Evolutionary conservation across 495 filamentous ascomycete species (phyloP).

Genomic region (Friedmanniomyces simplex): DNA sequence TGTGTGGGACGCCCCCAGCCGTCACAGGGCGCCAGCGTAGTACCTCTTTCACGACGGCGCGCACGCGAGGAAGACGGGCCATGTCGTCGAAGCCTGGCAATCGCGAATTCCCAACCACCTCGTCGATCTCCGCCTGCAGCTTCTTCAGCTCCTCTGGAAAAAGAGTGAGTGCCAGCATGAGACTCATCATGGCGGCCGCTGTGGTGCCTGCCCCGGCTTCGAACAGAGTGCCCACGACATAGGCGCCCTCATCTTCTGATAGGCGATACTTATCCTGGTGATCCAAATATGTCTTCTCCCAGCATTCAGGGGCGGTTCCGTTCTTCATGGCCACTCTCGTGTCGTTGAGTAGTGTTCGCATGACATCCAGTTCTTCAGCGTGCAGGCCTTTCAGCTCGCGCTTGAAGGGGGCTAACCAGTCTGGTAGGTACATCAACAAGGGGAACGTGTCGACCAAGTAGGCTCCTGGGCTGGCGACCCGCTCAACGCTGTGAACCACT

Average conservation of each 20-base stretch:
- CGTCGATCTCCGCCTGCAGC: conserved; percentile 27
- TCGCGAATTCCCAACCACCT: conserved; percentile 12
- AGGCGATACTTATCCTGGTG: conserved; percentile 18
- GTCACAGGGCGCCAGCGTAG: conserved; percentile 30
- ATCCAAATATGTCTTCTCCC: conserved; percentile 5
- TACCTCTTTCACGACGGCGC: conserved; percentile 25
- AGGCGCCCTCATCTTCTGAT: conserved; percentile 6
- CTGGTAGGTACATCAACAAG: conserved; percentile 26
- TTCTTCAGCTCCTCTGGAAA: conserved; percentile 25
- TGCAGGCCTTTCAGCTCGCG: conserved; percentile 26
- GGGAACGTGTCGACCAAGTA: conserved; percentile 33
- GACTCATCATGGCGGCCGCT: conserved; percentile 25
- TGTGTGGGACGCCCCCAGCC: conserved; percentile 27
- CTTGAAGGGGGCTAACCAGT: conserved; percentile 30
- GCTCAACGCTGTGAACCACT: conserved; percentile 27
- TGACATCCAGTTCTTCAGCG: no score
- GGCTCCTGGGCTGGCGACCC: conserved; percentile 25
- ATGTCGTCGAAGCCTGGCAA: conserved; percentile 24
- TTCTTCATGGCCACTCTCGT: no score
- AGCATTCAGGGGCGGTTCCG: conserved; percentile 20
- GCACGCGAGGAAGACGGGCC: conserved; percentile 13
- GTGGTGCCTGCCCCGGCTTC: conserved; percentile 26
- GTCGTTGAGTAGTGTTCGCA: conserved; percentile 19
- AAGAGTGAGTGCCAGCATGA: conserved; percentile 27
- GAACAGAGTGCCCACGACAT: conserved; percentile 18